Conservation (phyloP, 2,329 filamentous ascomycete genomes). For the Stachybotrys chartarum region DNA sequence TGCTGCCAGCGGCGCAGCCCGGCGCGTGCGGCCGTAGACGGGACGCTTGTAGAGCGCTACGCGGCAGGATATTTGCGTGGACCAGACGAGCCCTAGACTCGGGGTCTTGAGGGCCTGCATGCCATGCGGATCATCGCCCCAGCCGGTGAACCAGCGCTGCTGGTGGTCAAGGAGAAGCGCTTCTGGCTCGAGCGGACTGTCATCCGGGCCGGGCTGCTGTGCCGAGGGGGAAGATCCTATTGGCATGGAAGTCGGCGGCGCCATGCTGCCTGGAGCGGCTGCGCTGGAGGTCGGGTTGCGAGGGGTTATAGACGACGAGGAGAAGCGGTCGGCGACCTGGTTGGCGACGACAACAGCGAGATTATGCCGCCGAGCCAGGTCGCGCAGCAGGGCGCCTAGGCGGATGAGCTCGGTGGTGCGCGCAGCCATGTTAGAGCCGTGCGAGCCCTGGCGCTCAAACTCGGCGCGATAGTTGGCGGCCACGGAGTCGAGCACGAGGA, state of each 20-base stretch:
- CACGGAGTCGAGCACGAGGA: slow-evolving; percentile 84
- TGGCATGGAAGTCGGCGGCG: slow-evolving; percentile 24
- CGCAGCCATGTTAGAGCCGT: slow-evolving; percentile 58
- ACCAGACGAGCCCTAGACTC: slow-evolving; percentile 82
- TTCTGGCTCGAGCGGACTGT: slow-evolving; percentile 28
- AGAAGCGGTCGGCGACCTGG: slow-evolving; percentile 87
- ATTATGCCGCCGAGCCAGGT: slow-evolving; percentile 65
- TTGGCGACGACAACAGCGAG: slow-evolving; percentile 89
- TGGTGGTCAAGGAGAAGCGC: slow-evolving; percentile 78
- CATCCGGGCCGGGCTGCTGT: slow-evolving; percentile 18
- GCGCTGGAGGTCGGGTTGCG: slow-evolving; percentile 11
- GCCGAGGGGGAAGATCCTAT: slow-evolving; percentile 30
- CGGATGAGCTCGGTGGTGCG: slow-evolving; percentile 71
- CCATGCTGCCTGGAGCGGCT: slow-evolving; percentile 33
- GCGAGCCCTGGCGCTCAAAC: slow-evolving; percentile 55
- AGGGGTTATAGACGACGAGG: slow-evolving; percentile 14
- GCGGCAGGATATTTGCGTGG: slow-evolving; percentile 77
- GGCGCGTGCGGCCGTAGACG: slow-evolving; percentile 34
- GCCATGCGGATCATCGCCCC: slow-evolving; percentile 63
- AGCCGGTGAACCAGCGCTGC: slow-evolving; percentile 91
- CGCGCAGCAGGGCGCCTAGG: slow-evolving; percentile 67
- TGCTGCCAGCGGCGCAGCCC: slow-evolving; percentile 25
- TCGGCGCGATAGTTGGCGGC: slow-evolving; percentile 95
- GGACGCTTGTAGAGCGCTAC: slow-evolving; percentile 73
- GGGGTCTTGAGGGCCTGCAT: slow-evolving; percentile 65